A percentile compares a stretch with the other conserved stretches of the same genome.
Evolutionary conservation across 352 stramenopile species (phyloP).

Genomic region (Globisporangium radiosum): DNA sequence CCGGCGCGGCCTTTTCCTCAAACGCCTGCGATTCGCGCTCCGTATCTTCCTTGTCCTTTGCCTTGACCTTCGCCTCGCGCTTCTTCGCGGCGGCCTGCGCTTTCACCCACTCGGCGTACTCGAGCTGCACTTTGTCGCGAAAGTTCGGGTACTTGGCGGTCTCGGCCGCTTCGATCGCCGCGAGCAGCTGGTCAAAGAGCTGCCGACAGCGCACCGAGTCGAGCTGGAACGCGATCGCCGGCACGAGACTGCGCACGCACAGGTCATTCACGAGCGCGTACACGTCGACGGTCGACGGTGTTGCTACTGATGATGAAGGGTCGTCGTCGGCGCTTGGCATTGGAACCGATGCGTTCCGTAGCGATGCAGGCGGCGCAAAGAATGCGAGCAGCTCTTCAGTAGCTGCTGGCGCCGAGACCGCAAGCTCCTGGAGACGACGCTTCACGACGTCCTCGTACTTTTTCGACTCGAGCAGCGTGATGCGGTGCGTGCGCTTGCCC

Average conservation of each 20-base stretch:
- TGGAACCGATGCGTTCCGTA: constrained; percentile 55
- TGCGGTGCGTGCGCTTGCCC: constrained; percentile 84
- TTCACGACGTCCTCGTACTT: constrained; percentile 97
- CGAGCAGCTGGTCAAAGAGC: constrained; percentile 76
- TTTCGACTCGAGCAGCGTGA: constrained; percentile 97
- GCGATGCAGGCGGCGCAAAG: constrained; percentile 62
- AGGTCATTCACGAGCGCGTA: constrained; percentile 70
- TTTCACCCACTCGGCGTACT: constrained; percentile 85
- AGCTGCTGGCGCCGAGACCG: constrained; percentile 83
- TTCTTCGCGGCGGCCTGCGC: constrained; percentile 89
- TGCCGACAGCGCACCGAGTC: constrained; percentile 84
- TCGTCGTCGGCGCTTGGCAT: constrained; percentile 38
- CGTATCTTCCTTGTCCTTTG: constrained; percentile 88
- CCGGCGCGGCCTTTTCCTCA: constrained; percentile 75
- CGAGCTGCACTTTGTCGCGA: constrained; percentile 92
- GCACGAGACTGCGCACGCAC: constrained; percentile 48
- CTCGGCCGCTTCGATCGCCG: constrained; percentile 70
- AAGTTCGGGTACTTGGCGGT: constrained; percentile 77
- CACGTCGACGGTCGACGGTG: constrained; percentile 56
- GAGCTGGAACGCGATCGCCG: constrained; percentile 85
- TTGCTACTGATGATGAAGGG: constrained; percentile 14
- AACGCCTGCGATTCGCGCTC: constrained; percentile 78
- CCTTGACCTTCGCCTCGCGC: constrained; percentile 90
- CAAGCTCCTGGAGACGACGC: constrained; percentile 83
- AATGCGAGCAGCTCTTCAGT: constrained; percentile 81